These are phyloP conservation scores for Coniochaeta sp. DNA, from an alignment of 2,329 filamentous ascomycete genomes.

Conservation along the genomic window DNA sequence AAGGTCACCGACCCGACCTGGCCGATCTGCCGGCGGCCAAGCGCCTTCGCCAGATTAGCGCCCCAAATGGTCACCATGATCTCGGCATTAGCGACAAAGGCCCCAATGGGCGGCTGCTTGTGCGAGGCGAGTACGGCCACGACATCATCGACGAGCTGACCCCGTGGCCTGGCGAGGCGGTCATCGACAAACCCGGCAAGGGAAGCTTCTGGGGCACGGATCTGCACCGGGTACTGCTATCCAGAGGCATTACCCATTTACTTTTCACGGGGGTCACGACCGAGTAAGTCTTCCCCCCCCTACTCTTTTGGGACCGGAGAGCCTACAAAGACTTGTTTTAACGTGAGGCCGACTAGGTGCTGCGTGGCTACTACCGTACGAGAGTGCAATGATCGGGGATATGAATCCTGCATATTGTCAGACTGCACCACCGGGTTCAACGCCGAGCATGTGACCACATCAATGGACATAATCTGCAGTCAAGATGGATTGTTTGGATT, in stretches of 20 bases:
- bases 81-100: constrained; percentile 43
- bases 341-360: constrained; percentile 5
- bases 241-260: constrained; percentile 35
- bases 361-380: constrained; percentile 45
- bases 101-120: constrained; percentile 43
- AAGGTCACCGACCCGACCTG: constrained; percentile 44
- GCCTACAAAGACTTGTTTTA: neutral
- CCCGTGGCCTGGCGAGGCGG: constrained; percentile 40
- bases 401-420: constrained; percentile 46
- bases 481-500: constrained; percentile 46
- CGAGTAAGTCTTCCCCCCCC: constrained; percentile 31
- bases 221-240: constrained; percentile 37
- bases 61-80: constrained; percentile 39
- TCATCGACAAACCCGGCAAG: constrained; percentile 53
- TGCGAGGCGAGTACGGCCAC: constrained; percentile 46
- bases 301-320: neutral
- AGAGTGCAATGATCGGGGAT: constrained; percentile 53
- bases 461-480: constrained; percentile 41
- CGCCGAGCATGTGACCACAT: constrained; percentile 33
- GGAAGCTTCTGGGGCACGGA: constrained; percentile 51
- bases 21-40: no score
- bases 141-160: constrained; percentile 46
- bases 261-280: constrained; percentile 51
- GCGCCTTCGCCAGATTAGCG: constrained; percentile 34
- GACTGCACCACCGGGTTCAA: constrained; percentile 43